Percentiles rank a stretch among this genome's conserved stretches.
Evolutionary conservation across 2,329 filamentous ascomycete genomes (phyloP).

Genomic region (Cyphellophora europaea): DNA sequence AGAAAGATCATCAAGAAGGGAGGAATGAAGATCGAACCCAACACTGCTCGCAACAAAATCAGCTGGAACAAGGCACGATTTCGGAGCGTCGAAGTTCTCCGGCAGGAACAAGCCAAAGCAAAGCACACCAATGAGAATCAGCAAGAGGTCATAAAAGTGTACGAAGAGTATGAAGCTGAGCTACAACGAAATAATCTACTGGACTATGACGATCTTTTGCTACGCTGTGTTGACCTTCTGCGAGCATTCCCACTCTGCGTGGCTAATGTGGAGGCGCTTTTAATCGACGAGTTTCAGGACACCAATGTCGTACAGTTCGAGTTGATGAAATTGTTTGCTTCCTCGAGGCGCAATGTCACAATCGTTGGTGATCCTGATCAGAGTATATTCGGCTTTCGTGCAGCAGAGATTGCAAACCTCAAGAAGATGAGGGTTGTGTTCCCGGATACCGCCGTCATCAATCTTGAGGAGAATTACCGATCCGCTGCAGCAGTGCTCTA

Average conservation of each 20-base stretch:
- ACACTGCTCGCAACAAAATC: slow-evolving; percentile 65
- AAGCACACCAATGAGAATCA: slow-evolving; percentile 24
- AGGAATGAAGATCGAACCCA: slow-evolving; percentile 58
- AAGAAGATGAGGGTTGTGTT: slow-evolving; percentile 68
- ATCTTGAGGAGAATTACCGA: slow-evolving; percentile 88
- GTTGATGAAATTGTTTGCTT: slow-evolving; percentile 79
- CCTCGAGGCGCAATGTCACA: slow-evolving; percentile 65
- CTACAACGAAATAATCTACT: slow-evolving; percentile 69
- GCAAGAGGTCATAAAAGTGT: slow-evolving; percentile 59
- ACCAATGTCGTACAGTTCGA: slow-evolving; percentile 94
- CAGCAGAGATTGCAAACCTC: slow-evolving; percentile 84
- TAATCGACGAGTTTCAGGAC: slow-evolving; percentile 97
- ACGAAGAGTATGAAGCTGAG: slow-evolving; percentile 67
- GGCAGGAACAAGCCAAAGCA: slow-evolving; percentile 23
- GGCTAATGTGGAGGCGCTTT: slow-evolving; percentile 76
- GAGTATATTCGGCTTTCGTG: slow-evolving; percentile 94
- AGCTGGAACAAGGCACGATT: slow-evolving; percentile 52
- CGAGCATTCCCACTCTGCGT: slow-evolving; percentile 67
- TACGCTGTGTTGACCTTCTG: slow-evolving; percentile 74
- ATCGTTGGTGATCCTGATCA: slow-evolving; percentile 96
- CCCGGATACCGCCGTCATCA: slow-evolving; percentile 68
- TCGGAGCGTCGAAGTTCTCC: slow-evolving; percentile 33
- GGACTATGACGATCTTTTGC: slow-evolving; percentile 87
- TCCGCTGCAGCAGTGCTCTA: slow-evolving; percentile 78
- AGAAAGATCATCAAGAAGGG: slow-evolving; percentile 72